Evolutionary conservation across 768 basidiomycete species (phyloP).

Genomic region (Russula sp.): DNA sequence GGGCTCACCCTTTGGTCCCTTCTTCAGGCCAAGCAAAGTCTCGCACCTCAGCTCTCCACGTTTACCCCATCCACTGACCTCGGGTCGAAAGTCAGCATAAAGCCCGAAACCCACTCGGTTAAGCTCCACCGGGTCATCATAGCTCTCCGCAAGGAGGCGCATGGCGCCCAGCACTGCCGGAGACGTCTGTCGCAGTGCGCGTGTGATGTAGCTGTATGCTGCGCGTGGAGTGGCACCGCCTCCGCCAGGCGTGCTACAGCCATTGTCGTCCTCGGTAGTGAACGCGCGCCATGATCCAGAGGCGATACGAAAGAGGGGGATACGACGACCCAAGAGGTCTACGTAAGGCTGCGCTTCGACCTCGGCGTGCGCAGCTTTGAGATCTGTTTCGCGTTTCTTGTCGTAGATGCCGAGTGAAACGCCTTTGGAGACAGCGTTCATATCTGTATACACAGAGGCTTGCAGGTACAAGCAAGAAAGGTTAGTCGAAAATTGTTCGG

Average conservation of each 20-base stretch:
- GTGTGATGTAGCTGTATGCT: conserved; percentile 84
- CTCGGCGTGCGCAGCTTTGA: conserved; percentile 48
- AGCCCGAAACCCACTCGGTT: conserved; percentile 69
- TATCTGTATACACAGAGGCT: conserved; percentile 89
- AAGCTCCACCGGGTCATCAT: conserved; percentile 50
- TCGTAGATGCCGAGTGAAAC: conserved; percentile 77
- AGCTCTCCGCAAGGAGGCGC: conserved; percentile 62
- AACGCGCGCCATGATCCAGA: conserved; percentile 80
- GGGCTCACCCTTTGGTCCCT: background rate
- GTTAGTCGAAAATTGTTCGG: too few species aligned
- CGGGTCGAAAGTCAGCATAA: conserved; percentile 86
- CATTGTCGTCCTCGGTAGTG: conserved; percentile 42
- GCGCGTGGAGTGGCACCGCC: conserved; percentile 61
- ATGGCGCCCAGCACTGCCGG: conserved; percentile 76
- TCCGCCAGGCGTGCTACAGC: conserved; percentile 7
- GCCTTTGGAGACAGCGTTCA: conserved; percentile 86
- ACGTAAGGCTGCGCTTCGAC: conserved; percentile 80
- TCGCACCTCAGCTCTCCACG: conserved; percentile 69
- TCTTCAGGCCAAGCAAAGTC: conserved; percentile 56
- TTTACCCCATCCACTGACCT: conserved; percentile 80
- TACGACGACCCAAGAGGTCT: conserved; percentile 79
- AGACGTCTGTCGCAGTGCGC: conserved; percentile 74
- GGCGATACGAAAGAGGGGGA: conserved; percentile 73
- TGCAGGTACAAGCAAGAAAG: conserved; percentile 33
- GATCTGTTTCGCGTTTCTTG: conserved; percentile 49